phyloP scores from a whole-genome alignment of 805 yeast genomes.

The Hanseniaspora singularis region DNA sequence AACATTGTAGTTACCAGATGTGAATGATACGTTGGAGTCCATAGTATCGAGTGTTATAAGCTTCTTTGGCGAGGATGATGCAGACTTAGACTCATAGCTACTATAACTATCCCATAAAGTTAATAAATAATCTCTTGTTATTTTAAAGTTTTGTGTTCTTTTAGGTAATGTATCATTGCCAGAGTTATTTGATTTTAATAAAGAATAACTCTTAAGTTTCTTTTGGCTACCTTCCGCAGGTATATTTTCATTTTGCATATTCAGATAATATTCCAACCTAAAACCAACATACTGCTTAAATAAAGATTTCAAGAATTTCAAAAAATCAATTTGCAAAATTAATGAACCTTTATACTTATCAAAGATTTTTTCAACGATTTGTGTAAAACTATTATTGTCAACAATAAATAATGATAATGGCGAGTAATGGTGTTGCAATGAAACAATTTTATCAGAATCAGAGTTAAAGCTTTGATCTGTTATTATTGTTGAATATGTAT shows the following conservation, averaged over 20 bases:
- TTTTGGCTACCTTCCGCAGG: not conserved
- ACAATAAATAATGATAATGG: slow-evolving; percentile 11
- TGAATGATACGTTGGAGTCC: slow-evolving; percentile 4
- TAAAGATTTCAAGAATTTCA: slow-evolving; percentile 25
- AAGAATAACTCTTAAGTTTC: not conserved
- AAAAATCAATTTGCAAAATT: slow-evolving; percentile 28
- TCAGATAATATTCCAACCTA: slow-evolving; percentile 12
- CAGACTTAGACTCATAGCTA: slow-evolving; percentile 3
- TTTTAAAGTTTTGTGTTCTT: slow-evolving; percentile 10
- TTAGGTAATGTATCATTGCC: not conserved
- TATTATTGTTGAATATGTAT: slow-evolving; percentile 23
- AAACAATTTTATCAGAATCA: not conserved
- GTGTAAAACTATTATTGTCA: slow-evolving; percentile 13
- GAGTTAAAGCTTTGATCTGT: slow-evolving; percentile 14
- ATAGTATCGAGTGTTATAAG: slow-evolving; percentile 12
- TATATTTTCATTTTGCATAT: slow-evolving; percentile 3
- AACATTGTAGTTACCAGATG: not conserved
- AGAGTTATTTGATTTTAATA: not conserved
- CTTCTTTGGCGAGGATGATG: slow-evolving; percentile 24
- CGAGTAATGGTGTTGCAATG: not conserved
- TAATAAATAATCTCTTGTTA: slow-evolving; percentile 8
- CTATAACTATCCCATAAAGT: slow-evolving; percentile 11
- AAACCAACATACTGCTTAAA: slow-evolving; percentile 21
- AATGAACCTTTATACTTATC: slow-evolving; percentile 25
- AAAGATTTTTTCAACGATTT: slow-evolving; percentile 19